These are phyloP conservation scores for Ricinus communis DNA, from an alignment of 345 rosid species.

Conservation along the genomic window DNA sequence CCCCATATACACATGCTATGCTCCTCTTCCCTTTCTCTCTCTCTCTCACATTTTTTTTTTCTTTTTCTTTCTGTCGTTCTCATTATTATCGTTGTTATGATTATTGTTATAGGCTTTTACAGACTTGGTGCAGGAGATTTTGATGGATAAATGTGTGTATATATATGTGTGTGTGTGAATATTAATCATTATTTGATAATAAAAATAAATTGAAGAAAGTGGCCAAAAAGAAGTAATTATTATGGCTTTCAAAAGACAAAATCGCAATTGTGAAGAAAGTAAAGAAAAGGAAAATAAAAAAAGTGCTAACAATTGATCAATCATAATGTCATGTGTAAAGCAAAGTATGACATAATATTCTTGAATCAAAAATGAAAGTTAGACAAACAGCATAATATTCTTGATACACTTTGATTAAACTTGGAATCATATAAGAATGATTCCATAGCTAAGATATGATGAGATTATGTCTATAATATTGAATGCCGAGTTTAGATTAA, in stretches of 20 bases:
- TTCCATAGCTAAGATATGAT: no score
- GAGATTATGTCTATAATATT: no score
- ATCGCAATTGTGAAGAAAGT: constrained; percentile 17
- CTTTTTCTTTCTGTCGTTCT: constrained; percentile 17
- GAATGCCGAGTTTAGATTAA: no score
- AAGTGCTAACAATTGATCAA: constrained; percentile 37
- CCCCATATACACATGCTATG: constrained; percentile 36
- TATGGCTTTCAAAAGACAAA: constrained; percentile 35
- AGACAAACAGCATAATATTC: background rate
- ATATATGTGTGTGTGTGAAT: background rate
- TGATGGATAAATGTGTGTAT: constrained; percentile 3
- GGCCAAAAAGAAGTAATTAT: constrained; percentile 48
- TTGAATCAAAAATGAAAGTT: constrained; percentile 20
- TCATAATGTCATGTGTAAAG: constrained; percentile 30
- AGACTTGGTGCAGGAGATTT: constrained; percentile 33
- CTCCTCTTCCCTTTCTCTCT: no score
- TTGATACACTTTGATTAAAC: no score
- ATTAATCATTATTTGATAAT: constrained; percentile 23
- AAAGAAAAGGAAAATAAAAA: no score
- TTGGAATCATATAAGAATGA: no score
- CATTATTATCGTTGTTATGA: constrained; percentile 29
- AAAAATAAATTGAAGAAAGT: constrained; percentile 10
- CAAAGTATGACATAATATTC: constrained; percentile 22
- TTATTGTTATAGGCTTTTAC: constrained; percentile 28
- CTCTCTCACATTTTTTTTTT: background rate